Evolutionary conservation across 2,329 filamentous ascomycete species (phyloP).

Genomic region (Aspergillus flavus): DNA sequence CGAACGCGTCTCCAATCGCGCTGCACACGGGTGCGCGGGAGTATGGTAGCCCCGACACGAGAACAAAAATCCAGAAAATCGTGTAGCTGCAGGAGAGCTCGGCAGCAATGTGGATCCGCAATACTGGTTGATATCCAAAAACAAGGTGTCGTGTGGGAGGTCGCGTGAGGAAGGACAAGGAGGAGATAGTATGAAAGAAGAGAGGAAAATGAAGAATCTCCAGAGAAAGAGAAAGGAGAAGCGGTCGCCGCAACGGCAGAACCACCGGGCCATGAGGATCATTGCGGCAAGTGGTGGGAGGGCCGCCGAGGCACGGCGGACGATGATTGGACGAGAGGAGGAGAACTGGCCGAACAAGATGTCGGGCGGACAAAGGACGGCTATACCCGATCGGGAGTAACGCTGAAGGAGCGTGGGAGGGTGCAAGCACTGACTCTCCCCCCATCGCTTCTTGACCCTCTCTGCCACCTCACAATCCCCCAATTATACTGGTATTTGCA

Average conservation of each 20-base stretch:
- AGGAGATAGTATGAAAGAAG: conserved; percentile 15
- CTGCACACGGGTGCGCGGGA: conserved; percentile 15
- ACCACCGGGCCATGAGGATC: conserved; percentile 30
- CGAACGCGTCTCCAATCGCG: conserved; percentile 29
- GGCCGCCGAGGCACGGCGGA: conserved; percentile 31
- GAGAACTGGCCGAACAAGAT: conserved; percentile 30
- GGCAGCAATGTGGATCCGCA: conserved; percentile 10
- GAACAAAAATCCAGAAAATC: conserved; percentile 3
- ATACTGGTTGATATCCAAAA: conserved; percentile 19
- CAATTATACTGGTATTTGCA: conserved; percentile 61
- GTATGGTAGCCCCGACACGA: conserved; percentile 13
- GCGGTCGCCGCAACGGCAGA: conserved; percentile 35
- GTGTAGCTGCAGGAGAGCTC: conserved; percentile 13
- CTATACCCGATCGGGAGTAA: conserved; percentile 35
- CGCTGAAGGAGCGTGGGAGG: conserved; percentile 1
- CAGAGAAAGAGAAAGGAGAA: conserved; percentile 36
- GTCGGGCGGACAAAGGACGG: conserved; percentile 21
- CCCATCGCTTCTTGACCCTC: conserved; percentile 25
- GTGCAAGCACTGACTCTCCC: neutral
- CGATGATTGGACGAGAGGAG: conserved; percentile 43
- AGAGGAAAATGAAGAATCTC: conserved; percentile 15
- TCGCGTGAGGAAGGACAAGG: conserved; percentile 9
- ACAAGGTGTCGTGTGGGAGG: conserved; percentile 9
- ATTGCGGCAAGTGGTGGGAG: conserved; percentile 36
- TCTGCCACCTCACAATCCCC: conserved; percentile 13